These are phyloP conservation scores for Hypoxylon sp. DNA, from an alignment of 2,329 filamentous ascomycete species.

Conservation along the genomic window DNA sequence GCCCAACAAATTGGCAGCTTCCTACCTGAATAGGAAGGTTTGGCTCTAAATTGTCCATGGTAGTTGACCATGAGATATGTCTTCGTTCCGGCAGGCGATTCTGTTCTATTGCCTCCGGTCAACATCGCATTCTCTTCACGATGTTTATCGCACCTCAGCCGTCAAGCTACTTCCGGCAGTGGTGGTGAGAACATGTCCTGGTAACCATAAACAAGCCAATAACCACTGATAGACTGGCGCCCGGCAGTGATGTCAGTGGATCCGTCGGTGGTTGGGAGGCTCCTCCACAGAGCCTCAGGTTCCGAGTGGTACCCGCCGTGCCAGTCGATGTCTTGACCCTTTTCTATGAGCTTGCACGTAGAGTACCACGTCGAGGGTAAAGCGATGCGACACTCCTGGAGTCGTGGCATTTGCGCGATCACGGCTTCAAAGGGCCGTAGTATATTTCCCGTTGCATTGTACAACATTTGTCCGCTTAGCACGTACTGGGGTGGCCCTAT, in stretches of 20 bases:
- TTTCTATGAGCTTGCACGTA: conserved; percentile 26
- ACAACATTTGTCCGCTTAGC: conserved; percentile 11
- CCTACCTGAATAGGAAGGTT: too few species aligned
- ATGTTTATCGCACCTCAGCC: background rate
- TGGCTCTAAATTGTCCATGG: too few species aligned
- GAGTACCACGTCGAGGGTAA: conserved; percentile 22
- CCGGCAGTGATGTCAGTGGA: background rate
- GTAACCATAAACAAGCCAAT: conserved; percentile 23
- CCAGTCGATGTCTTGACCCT: conserved; percentile 24
- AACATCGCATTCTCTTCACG: background rate
- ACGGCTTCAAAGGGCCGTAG: conserved; percentile 24
- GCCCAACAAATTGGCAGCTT: too few species aligned
- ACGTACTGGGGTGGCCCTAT: background rate
- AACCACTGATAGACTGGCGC: conserved; percentile 6
- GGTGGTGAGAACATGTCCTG: conserved; percentile 4
- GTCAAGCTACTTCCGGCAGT: conserved; percentile 10
- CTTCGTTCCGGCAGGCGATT: background rate
- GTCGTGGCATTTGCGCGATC: conserved; percentile 4
- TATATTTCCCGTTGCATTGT: conserved; percentile 22
- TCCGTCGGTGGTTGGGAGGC: background rate
- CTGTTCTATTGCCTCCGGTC: too few species aligned
- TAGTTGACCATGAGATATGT: background rate
- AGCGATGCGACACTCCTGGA: conserved; percentile 25
- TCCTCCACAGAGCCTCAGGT: conserved; percentile 20
- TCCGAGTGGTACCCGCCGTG: background rate